Percentiles rank a stretch among this genome's conserved stretches.
These are phyloP conservation scores for Aspergillus heteromorphus DNA, from an alignment of 495 filamentous ascomycete genomes.

Conservation along the genomic window DNA sequence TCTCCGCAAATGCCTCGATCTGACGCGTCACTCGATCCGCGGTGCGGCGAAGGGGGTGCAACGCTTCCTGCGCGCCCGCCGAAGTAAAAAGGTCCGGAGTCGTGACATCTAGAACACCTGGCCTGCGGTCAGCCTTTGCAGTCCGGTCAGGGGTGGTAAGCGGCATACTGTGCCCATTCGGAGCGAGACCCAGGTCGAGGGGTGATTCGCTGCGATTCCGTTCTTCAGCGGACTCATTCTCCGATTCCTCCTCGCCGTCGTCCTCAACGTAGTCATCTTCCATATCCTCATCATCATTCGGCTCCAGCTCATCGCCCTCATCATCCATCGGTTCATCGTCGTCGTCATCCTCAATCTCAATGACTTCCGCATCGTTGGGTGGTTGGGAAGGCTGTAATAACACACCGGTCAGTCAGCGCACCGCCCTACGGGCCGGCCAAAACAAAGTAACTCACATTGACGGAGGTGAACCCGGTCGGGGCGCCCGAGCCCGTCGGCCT, in stretches of 20 bases:
- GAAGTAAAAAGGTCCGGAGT: conserved; percentile 44
- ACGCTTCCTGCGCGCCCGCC: conserved; percentile 42
- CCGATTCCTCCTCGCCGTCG: conserved; percentile 13
- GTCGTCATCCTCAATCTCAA: conserved; percentile 38
- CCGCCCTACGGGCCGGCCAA: conserved; percentile 4
- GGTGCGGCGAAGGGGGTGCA: conserved; percentile 52
- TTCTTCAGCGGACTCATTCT: conserved; percentile 14
- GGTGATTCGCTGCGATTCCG: conserved; percentile 20
- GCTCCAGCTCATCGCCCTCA: conserved; percentile 12
- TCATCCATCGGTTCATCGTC: conserved; percentile 27
- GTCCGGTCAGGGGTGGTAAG: background rate
- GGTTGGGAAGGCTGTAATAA: conserved; percentile 16
- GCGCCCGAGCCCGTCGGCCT: conserved; percentile 18
- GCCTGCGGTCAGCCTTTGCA: conserved; percentile 15
- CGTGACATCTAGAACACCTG: conserved; percentile 14
- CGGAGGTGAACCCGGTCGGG: conserved; percentile 18
- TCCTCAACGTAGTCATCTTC: conserved; percentile 21
- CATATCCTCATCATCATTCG: conserved; percentile 24
- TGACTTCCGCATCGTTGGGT: conserved; percentile 30
- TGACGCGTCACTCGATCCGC: conserved; percentile 58
- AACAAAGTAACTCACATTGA: conserved; percentile 22
- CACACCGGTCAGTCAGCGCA: conserved; percentile 7
- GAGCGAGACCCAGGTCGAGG: conserved; percentile 8
- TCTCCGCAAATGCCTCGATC: conserved; percentile 61
- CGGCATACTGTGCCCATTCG: conserved; percentile 18